phyloP scores from a whole-genome alignment of 805 yeast genomes.

The Yarrowia sp. region DNA sequence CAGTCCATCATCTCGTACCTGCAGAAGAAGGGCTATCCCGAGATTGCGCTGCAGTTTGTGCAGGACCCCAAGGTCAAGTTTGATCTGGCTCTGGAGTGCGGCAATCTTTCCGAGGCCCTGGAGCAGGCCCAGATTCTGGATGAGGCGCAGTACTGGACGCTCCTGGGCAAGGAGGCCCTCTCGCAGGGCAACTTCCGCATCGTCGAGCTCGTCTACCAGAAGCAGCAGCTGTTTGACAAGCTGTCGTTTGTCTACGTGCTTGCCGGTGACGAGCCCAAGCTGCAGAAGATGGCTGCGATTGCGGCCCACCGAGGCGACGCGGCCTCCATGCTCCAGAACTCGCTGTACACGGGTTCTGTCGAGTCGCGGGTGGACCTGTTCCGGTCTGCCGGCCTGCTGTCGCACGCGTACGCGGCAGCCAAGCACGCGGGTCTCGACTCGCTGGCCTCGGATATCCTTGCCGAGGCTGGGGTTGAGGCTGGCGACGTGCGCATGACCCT shows the following conservation, averaged over 20 bases:
- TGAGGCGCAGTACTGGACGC: conserved; percentile 69
- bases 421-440: conserved; percentile 78
- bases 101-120: conserved; percentile 81
- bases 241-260: conserved; percentile 82
- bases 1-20: conserved; percentile 94
- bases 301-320: conserved; percentile 85
- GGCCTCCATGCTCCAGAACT: conserved; percentile 76
- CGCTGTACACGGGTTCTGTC: conserved; percentile 70
- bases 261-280: conserved; percentile 74
- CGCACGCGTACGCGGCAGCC: conserved; percentile 92
- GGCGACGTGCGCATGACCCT: conserved; percentile 63
- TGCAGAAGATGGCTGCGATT: conserved; percentile 81
- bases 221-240: conserved; percentile 80
- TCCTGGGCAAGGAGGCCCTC: conserved; percentile 80
- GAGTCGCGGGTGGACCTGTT: conserved; percentile 73
- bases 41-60: conserved; percentile 94
- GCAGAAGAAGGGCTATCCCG: conserved; percentile 95
- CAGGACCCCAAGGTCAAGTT: conserved; percentile 95
- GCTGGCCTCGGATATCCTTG: conserved; percentile 68
- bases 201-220: conserved; percentile 86
- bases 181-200: conserved; percentile 83
- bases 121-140: conserved; percentile 81
- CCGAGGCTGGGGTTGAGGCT: conserved; percentile 64
- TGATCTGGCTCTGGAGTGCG: conserved; percentile 92
- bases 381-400: conserved; percentile 72